Conservation (phyloP, 1,284 basidiomycete genomes). For the Fomitopsis schrenkii region DNA sequence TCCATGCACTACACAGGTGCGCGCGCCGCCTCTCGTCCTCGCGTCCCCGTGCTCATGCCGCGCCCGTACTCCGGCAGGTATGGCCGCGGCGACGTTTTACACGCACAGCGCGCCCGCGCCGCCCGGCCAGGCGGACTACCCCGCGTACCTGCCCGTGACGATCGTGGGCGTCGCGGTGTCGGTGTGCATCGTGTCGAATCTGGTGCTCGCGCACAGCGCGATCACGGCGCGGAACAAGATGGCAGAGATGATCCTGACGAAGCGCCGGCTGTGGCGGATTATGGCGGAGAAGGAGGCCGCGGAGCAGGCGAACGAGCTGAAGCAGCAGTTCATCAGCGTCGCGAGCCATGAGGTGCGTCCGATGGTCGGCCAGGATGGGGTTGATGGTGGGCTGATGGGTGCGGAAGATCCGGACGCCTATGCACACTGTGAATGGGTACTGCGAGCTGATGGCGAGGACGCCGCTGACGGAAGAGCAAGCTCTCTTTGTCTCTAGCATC, state of each 20-base stretch:
- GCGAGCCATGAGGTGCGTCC: constrained; percentile 26
- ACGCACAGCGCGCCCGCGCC: constrained; percentile 16
- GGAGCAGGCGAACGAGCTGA: constrained; percentile 28
- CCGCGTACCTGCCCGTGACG: constrained; percentile 22
- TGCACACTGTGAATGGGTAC: constrained; percentile 30
- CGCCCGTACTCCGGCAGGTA: constrained; percentile 14
- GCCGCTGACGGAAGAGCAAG: constrained; percentile 24
- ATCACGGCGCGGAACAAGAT: constrained; percentile 27
- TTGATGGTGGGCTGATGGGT: background rate
- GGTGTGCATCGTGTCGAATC: constrained; percentile 28
- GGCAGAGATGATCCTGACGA: constrained; percentile 29
- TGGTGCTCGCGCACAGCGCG: constrained; percentile 24
- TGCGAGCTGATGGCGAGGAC: constrained; percentile 27
- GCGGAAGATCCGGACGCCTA: constrained; percentile 25
- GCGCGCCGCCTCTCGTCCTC: background rate
- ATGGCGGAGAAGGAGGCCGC: constrained; percentile 32
- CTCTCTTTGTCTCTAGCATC: constrained; percentile 25
- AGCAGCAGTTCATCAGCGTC: constrained; percentile 30
- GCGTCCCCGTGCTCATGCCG: background rate
- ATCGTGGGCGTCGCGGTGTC: constrained; percentile 23
- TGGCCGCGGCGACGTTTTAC: constrained; percentile 28
- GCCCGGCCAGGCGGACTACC: constrained; percentile 18
- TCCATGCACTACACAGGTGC: constrained; percentile 30
- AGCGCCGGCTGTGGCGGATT: constrained; percentile 26
- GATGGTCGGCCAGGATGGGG: background rate